These are phyloP conservation scores for Imleria badia DNA, from an alignment of 768 basidiomycete species.

Conservation along the genomic window DNA sequence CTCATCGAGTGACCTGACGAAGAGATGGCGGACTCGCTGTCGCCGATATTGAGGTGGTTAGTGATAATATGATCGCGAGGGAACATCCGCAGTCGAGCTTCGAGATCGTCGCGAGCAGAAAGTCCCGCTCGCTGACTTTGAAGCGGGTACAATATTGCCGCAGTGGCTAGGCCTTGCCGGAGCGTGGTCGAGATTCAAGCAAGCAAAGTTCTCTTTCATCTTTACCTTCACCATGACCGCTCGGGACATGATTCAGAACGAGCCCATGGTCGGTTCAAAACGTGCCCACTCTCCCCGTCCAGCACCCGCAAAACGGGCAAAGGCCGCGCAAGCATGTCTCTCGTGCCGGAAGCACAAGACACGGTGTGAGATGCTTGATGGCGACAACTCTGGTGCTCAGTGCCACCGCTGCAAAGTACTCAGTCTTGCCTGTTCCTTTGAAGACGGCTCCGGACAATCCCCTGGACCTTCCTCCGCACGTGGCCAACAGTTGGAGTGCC, in stretches of 20 bases:
- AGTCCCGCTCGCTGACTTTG: constrained; percentile 23
- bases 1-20: not conserved
- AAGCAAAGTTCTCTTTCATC: not conserved
- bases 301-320: constrained; percentile 38
- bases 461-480: constrained; percentile 17
- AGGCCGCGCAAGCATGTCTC: constrained; percentile 45
- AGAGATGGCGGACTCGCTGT: not conserved
- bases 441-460: constrained; percentile 27
- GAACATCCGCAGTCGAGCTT: not conserved
- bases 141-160: constrained; percentile 22
- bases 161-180: constrained; percentile 4
- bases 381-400: constrained; percentile 34
- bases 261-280: constrained; percentile 27
- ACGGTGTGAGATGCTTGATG: constrained; percentile 50
- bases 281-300: constrained; percentile 33
- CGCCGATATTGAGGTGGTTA: not conserved
- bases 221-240: constrained; percentile 15
- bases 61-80: not conserved
- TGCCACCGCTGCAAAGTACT: constrained; percentile 55
- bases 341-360: constrained; percentile 50
- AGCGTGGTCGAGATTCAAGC: constrained; percentile 9
- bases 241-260: constrained; percentile 13
- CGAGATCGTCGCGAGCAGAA: constrained; percentile 1
- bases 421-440: constrained; percentile 46
- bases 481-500: constrained; percentile 20